Conservation (phyloP, 2,329 filamentous ascomycete species). For the Colletotrichum costaricense region DNA sequence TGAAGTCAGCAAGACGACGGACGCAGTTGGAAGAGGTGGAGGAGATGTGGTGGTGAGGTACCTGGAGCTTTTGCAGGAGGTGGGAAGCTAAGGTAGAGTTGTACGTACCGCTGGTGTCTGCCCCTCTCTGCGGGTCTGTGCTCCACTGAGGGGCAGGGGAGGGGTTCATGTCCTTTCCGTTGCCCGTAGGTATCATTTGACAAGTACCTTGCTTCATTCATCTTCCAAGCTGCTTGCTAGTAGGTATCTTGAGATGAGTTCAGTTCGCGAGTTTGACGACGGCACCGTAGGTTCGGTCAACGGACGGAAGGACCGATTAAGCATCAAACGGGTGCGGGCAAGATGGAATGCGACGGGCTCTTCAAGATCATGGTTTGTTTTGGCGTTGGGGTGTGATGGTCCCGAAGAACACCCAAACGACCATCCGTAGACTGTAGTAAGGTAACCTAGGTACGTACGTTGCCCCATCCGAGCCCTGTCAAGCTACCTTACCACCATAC, state of each 20-base stretch:
- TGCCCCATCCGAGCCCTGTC: conserved; percentile 8
- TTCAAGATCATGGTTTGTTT: conserved; percentile 2
- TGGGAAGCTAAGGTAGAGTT: neutral
- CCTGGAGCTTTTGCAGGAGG: no score
- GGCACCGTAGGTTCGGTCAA: neutral
- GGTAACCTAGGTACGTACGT: neutral
- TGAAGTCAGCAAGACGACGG: neutral
- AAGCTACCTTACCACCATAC: neutral
- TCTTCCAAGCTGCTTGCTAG: no score
- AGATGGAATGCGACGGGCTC: conserved; percentile 10
- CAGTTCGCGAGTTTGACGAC: no score
- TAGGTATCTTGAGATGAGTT: no score
- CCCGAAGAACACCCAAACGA: conserved; percentile 4
- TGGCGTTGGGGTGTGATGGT: neutral
- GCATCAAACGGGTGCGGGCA: neutral
- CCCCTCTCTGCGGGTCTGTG: neutral
- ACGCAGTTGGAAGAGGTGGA: neutral
- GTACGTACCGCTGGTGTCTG: neutral
- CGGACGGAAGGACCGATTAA: neutral
- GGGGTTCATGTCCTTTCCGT: no score
- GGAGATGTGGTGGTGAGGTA: neutral
- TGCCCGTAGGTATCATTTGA: no score
- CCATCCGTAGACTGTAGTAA: neutral
- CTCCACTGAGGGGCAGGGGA: neutral
- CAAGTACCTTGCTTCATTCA: no score